Base-by-base conservation (phyloP, 2,329 filamentous ascomycete species). In the Aspergillus terreus region DNA sequence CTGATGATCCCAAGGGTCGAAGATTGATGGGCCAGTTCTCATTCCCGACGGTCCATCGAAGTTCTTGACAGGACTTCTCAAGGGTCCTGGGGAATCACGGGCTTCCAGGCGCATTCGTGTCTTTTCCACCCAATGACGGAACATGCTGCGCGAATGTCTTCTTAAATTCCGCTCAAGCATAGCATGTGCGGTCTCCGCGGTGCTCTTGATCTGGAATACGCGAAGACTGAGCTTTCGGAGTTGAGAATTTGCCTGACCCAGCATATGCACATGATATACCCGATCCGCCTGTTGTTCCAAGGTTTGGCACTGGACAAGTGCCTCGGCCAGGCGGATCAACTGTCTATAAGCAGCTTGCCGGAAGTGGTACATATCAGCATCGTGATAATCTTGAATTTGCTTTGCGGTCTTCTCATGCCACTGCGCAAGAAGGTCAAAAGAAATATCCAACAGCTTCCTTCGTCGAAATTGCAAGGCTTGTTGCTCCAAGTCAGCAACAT, bases 191-290 rank as follows among this genome's bases (percentile, higher is more conserved):
- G 74, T 81, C 51, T 82, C 76, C 9, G 72, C 65, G 21, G 74
- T 74, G 47, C 76, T 76, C 21, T 73, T 71, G 4, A 81, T 68
- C 38, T 82, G 80, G 67, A 84, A 84, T 2, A 80, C 69, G 6
- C 76, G 76, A 67, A 83, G 79, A 48, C 79, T 81, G n/a, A 84
- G 67, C 59, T 77, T 81, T 61, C 79, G 81, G 51, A 84, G 68
- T 21, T 72, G 73, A 12, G 68, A 69, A 10, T 72, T 71, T 12
- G 80, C 76, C 4, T 75, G 66, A 21, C 73, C 67, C 11, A 79
- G 73, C 4, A 76, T 67, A 40, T 75, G 76, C 51, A 78, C 71
- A 23, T 76, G 73, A 46, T 74, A 63, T 33, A 81, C 70, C 1
- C 69, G 64, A 3, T 70, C 53, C 11, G 81, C 81, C 60, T 77